These are phyloP conservation scores for Stachybotrys echinatus DNA, from an alignment of 2,329 filamentous ascomycete species.

Conservation along the genomic window DNA sequence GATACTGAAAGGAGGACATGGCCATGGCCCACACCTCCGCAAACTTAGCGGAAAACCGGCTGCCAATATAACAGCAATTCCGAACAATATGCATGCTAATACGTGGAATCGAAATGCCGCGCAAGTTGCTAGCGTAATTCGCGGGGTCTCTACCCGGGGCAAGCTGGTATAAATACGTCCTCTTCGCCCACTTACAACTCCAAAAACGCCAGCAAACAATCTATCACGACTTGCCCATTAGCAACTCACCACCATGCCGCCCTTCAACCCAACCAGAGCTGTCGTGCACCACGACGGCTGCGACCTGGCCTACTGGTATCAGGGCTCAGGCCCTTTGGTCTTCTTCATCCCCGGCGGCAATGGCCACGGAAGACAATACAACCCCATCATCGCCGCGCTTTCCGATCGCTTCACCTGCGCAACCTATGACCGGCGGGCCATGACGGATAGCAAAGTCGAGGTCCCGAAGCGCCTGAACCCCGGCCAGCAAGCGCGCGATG, in stretches of 20 bases:
- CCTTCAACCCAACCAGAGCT: conserved; percentile 12
- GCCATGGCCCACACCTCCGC: no score
- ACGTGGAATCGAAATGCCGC: no score
- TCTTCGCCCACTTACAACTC: no score
- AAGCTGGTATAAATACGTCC: no score
- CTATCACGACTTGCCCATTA: no score
- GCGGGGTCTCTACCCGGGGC: no score
- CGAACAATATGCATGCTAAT: no score
- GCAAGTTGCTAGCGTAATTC: no score
- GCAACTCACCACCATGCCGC: conserved; percentile 9
- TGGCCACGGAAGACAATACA: conserved; percentile 25
- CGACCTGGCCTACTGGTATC: conserved; percentile 24
- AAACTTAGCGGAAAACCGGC: no score
- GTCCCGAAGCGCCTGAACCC: conserved; percentile 16
- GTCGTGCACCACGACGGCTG: conserved; percentile 21
- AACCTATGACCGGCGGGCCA: conserved; percentile 27
- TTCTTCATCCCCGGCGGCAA: conserved; percentile 27
- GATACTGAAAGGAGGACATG: no score
- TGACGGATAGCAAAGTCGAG: conserved; percentile 20
- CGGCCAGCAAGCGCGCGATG: conserved; percentile 23
- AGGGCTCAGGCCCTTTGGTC: conserved; percentile 22
- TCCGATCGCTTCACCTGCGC: conserved; percentile 19
- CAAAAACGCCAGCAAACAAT: no score
- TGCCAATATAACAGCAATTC: no score
- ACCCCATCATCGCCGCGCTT: conserved; percentile 19